Evolutionary conservation across 768 basidiomycete species (phyloP), one percentile per base, ranked within the genome.

Genomic region (Lactarius tabidus): DNA sequence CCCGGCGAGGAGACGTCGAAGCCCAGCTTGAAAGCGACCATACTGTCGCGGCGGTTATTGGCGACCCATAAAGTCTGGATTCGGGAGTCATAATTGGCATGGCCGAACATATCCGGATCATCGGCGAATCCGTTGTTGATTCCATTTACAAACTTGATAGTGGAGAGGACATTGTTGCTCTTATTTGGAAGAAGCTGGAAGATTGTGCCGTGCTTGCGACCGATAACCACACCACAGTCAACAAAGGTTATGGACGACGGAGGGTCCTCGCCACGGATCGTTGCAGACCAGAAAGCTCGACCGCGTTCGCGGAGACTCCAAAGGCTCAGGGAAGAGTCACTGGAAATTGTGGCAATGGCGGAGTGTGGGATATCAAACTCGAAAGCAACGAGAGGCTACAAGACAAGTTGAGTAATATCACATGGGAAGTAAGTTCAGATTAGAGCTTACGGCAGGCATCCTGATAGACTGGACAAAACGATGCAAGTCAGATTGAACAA

Each of bases 1-100:
- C 81, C 75, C 48, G 82, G 82, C 48, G 82, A 80, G 29, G 84
- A 79, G 39, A 76, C 72, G 59, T 91, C 89, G 64, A 90, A 81
- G 61, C 84, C 84, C 63, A 93, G 80, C 74, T 86, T 90, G 72
- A 92, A 80, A 17, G 90, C 92, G 39, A 94, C 84, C 77, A 94
- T 80, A 74, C 91, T 93, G 65, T 92, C 90, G 28, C 92, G 84
- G 53, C 89, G 85, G 74, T 85, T 90, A 73, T 93, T 93, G 60
- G 92, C 92, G 23, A 93, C 82, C 92, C 92, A 94, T 35, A 94
- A 79, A 0, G 90, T 93, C 77, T 90, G 89, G 65, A 93, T 93
- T 53, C 90, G 80, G 0, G 89, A 81, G 76, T 94, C 92, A 72
- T 94, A 94, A 71, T 84, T 88, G 69, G 89, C 85, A 71, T 94